Evolutionary conservation across 1,139 yeast species (phyloP).

Genomic region (Arxiozyma telluris): DNA sequence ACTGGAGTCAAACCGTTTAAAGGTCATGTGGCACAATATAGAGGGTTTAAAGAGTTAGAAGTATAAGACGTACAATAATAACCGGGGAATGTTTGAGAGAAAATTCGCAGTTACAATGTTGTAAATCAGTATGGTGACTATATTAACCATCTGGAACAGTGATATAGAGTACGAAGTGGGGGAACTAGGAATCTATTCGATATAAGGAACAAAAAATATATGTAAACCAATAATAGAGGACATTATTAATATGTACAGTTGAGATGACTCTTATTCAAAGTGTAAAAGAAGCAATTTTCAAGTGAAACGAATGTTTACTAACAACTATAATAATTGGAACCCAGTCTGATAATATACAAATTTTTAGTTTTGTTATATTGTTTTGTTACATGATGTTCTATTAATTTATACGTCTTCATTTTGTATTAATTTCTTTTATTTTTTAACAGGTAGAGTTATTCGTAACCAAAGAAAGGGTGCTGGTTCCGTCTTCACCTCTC

Average conservation of each 20-base stretch:
- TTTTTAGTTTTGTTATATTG: background rate
- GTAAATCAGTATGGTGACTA: background rate
- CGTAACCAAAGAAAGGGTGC: slow-evolving; percentile 99
- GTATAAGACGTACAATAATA: background rate
- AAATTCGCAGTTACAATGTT: no score
- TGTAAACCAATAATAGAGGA: background rate
- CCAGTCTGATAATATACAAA: slow-evolving; percentile 1
- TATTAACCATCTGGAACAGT: background rate
- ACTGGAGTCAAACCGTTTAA: background rate
- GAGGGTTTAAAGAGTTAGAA: background rate
- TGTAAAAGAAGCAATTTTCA: background rate
- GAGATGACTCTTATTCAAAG: background rate
- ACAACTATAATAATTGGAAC: slow-evolving; percentile 2
- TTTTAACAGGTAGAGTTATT: slow-evolving; percentile 90
- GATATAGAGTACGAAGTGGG: background rate
- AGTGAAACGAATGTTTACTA: background rate
- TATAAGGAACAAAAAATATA: background rate
- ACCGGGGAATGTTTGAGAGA: background rate
- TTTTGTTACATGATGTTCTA: slow-evolving; percentile 2
- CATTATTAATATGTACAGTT: no score
- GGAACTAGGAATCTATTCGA: background rate
- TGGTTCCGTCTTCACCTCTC: slow-evolving; percentile 99
- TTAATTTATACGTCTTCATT: slow-evolving; percentile 10
- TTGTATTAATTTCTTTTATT: background rate
- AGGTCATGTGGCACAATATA: background rate